Conservation (phyloP, 2,329 filamentous ascomycete species). For the Myrmaecium sp. region DNA sequence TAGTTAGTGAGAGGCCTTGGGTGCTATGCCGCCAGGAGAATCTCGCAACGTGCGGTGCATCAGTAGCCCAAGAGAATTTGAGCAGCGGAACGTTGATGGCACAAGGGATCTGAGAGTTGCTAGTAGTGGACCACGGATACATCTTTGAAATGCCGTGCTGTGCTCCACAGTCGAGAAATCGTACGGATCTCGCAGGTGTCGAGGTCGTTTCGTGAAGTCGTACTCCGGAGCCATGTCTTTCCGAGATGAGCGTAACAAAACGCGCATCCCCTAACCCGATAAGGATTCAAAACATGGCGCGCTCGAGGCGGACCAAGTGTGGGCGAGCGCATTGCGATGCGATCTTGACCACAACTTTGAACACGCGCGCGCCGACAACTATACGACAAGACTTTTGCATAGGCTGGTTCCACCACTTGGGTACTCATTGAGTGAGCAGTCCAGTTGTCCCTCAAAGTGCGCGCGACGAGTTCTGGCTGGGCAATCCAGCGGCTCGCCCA, state of each 20-base stretch:
- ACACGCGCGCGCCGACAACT: conserved; percentile 9
- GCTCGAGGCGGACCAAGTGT: not conserved
- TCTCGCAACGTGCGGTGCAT: conserved; percentile 11
- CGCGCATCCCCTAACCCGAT: no score
- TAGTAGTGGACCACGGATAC: no score
- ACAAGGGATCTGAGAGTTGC: no score
- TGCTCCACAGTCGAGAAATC: no score
- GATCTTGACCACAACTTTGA: not conserved
- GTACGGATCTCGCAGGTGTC: no score
- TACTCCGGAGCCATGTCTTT: no score
- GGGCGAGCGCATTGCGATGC: not conserved
- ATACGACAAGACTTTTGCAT: conserved; percentile 9
- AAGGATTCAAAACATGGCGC: no score
- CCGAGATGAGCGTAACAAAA: no score
- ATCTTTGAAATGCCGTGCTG: no score
- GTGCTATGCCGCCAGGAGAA: conserved; percentile 20
- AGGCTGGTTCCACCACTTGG: conserved; percentile 5
- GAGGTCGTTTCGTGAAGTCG: no score
- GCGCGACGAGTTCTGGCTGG: conserved; percentile 1
- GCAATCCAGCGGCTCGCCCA: conserved; percentile 20
- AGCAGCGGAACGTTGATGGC: conserved; percentile 13
- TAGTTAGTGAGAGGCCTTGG: no score
- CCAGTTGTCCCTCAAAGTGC: conserved; percentile 1
- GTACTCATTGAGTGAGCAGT: not conserved
- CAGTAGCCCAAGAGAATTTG: conserved; percentile 17